These are phyloP conservation scores for Neodidymelliopsis sp. DNA, from an alignment of 2,329 filamentous ascomycete species.

Conservation along the genomic window DNA sequence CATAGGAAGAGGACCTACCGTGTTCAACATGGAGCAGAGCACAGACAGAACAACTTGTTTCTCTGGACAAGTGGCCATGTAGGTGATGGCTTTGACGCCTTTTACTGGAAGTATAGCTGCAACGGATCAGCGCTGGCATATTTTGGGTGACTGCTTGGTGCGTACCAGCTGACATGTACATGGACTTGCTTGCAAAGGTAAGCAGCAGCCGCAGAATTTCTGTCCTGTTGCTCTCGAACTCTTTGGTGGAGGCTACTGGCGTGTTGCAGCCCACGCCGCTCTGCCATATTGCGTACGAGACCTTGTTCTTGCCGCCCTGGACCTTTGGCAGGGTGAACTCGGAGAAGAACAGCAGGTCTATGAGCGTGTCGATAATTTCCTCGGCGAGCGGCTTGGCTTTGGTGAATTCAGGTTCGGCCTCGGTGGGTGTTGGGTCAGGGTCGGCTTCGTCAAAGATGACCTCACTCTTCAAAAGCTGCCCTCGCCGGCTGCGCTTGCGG, in stretches of 20 bases:
- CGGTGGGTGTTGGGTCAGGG: constrained; percentile 56
- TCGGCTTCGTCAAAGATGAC: constrained; percentile 83
- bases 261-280: constrained; percentile 96
- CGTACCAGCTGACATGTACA: constrained; percentile 84
- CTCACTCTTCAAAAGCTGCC: constrained; percentile 64
- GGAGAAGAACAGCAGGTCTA: constrained; percentile 90
- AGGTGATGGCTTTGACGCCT: constrained; percentile 84
- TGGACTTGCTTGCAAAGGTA: constrained; percentile 85
- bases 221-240: constrained; percentile 90
- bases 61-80: constrained; percentile 85
- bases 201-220: constrained; percentile 88
- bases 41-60: constrained; percentile 91
- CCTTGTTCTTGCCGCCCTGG: constrained; percentile 75
- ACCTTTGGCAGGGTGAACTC: constrained; percentile 84
- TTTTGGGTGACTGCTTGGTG: neutral
- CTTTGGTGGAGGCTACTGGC: constrained; percentile 84
- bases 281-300: constrained; percentile 96
- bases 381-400: constrained; percentile 88
- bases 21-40: constrained; percentile 92
- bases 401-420: constrained; percentile 71
- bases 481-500: constrained; percentile 63
- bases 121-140: constrained; percentile 7
- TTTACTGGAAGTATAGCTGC: constrained; percentile 76
- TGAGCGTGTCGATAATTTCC: constrained; percentile 87
- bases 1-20: constrained; percentile 64